Evolutionary conservation across 306 rosid species (phyloP), one percentile per base, ranked within the genome.

Genomic region (Medicago truncatula): DNA sequence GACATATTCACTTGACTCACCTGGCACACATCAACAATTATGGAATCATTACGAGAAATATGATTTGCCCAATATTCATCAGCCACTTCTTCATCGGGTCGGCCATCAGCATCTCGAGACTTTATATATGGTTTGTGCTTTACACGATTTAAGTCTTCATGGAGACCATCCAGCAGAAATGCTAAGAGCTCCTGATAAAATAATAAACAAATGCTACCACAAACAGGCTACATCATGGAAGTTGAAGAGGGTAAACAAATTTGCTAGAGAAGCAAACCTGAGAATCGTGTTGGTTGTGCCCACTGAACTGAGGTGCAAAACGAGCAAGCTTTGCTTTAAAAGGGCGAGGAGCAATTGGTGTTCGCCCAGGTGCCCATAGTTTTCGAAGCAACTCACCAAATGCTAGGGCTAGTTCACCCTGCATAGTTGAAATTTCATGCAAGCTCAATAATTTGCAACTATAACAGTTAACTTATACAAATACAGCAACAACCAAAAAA

Each of bases 31-130:
- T 95, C 98, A 64, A 95, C 98, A 73, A 95, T 95, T 71, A 95
- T 95, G 60, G 98, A 95, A 81, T 95, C 98, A 83, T 95, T 95
- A 44, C 97, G 98, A 54, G 98, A 90, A 85, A 90, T 95, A 85
- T 95, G 98, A 82, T 95, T 95, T 25, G 97, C 96, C 97, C 98
- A 95, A 84, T 95, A 90, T 83, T 92, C 98, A 73, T 95, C 98
- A 20, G 98, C 96, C 76, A 95, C 98, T 78, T 90, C 97, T 89
- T 95, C 98, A 81, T 92, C 98, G 57, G 95, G 97, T 81, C 97
- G 90, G 36, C 97, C 98, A 90, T 95, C 97, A 43, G 98, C 97
- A 86, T 95, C 98, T 80, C 87, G 93, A 67, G 98, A 88, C 82
- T 87, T 92, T 83, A 95, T 85, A 71, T 95, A 95, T 63, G 98